Conservation (phyloP, 2,329 filamentous ascomycete species). For the Fusarium pseudonygamai region DNA sequence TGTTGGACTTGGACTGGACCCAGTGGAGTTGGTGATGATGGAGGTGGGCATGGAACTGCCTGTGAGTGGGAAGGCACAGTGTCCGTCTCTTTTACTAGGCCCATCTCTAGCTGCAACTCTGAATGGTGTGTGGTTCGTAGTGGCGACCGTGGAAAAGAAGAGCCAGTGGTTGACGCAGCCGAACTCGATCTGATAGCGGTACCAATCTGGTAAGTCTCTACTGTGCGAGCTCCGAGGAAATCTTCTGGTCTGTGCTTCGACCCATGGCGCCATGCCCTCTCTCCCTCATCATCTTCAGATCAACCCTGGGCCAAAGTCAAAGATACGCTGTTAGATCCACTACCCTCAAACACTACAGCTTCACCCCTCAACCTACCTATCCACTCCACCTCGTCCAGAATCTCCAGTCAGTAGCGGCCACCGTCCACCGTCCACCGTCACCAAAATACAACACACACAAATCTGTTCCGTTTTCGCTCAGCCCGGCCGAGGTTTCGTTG, state of each 20-base stretch:
- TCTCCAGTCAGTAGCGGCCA: constrained; percentile 10
- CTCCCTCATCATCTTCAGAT: constrained; percentile 12
- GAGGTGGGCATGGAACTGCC: constrained; percentile 35
- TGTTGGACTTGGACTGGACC: constrained; percentile 18
- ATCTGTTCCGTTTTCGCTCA: constrained; percentile 26
- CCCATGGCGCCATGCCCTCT: constrained; percentile 28
- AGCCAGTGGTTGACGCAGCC: not conserved
- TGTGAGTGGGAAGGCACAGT: constrained; percentile 31
- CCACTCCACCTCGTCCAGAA: constrained; percentile 22
- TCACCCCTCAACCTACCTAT: constrained; percentile 9
- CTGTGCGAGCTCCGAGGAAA: constrained; percentile 10
- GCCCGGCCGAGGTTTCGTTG: constrained; percentile 15
- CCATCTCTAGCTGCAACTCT: not conserved
- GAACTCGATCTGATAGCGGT: constrained; percentile 9
- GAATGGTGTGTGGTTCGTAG: constrained; percentile 11
- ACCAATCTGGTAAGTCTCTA: constrained; percentile 20
- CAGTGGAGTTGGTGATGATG: constrained; percentile 38
- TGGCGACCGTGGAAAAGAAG: constrained; percentile 8
- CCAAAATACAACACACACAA: constrained; percentile 26
- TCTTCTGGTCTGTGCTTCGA: constrained; percentile 14
- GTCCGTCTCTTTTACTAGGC: not conserved
- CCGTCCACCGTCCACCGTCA: constrained; percentile 17
- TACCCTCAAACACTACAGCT: not conserved
- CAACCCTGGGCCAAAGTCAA: constrained; percentile 7
- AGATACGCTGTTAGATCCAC: constrained; percentile 14